Conservation (phyloP, 2,329 filamentous ascomycete genomes). For the Claviceps sp. region DNA sequence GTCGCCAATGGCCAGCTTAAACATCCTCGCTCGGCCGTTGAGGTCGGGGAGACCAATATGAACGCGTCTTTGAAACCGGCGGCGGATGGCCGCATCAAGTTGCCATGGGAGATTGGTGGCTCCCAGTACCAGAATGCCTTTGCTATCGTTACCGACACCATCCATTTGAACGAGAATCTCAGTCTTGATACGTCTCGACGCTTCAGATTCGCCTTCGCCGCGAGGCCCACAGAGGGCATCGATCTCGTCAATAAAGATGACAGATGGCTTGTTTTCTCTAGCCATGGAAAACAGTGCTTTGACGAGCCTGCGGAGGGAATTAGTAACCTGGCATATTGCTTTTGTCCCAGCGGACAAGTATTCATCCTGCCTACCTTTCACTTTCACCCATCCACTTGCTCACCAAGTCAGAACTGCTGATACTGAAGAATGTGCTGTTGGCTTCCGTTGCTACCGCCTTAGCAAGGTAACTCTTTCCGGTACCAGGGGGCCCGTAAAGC, state of each 20-base stretch:
- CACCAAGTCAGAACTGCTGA: constrained; percentile 91
- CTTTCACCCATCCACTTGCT: constrained; percentile 99
- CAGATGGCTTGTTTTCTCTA: constrained; percentile 91
- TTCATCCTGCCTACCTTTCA: constrained; percentile 53
- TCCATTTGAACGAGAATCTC: constrained; percentile 99
- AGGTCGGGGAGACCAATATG: constrained; percentile 88
- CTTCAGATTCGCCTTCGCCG: constrained; percentile 91
- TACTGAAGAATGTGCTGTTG: constrained; percentile 98
- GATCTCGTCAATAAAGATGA: constrained; percentile 98
- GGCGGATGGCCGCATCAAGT: constrained; percentile 85
- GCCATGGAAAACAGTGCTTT: constrained; percentile 97
- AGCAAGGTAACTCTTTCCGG: constrained; percentile 92
- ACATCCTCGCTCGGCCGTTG: constrained; percentile 83
- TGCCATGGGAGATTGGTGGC: constrained; percentile 99
- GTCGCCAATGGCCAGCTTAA: constrained; percentile 84
- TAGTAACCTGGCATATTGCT: constrained; percentile 10
- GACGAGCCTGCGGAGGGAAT: constrained; percentile 50
- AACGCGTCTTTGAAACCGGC: constrained; percentile 89
- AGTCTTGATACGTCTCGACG: constrained; percentile 93
- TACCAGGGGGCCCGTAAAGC: constrained; percentile 89
- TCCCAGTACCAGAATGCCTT: constrained; percentile 84
- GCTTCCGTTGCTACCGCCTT: constrained; percentile 97
- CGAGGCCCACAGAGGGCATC: constrained; percentile 91
- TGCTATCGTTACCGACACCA: constrained; percentile 90
- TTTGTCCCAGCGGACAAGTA: neutral